A percentile compares a stretch with the other conserved stretches of the same genome.
Evolutionary conservation across 2,329 filamentous ascomycete genomes (phyloP).

Genomic region (Septoria petroselini): DNA sequence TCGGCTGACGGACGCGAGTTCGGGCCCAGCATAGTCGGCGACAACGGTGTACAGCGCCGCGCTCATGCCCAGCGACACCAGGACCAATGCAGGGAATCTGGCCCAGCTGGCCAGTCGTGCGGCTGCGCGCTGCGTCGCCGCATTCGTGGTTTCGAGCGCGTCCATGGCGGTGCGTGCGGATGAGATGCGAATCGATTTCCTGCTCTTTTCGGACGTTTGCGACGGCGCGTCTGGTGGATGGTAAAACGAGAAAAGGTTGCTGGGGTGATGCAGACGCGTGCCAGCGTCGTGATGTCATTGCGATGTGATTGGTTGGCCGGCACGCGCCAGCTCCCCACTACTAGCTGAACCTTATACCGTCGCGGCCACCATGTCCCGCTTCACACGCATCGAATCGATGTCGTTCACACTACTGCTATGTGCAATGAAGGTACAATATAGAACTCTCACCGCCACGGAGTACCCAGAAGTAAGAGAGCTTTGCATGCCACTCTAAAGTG

Average conservation of each 20-base stretch:
- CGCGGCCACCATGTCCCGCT: too few relatives aligned
- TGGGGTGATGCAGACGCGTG: too few relatives aligned
- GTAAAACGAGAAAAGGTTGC: slow-evolving; percentile 44
- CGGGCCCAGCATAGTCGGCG: slow-evolving; percentile 58
- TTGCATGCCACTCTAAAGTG: too few relatives aligned
- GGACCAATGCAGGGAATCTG: slow-evolving; percentile 46
- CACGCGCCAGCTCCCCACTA: too few relatives aligned
- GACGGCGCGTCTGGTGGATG: not conserved
- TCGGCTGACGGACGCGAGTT: slow-evolving; percentile 66
- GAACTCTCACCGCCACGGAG: too few relatives aligned
- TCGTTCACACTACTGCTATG: too few relatives aligned
- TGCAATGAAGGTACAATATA: too few relatives aligned
- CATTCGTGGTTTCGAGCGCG: slow-evolving; percentile 13
- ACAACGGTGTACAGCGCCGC: slow-evolving; percentile 62
- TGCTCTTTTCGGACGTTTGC: not conserved
- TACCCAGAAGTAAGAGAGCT: too few relatives aligned
- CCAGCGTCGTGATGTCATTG: too few relatives aligned
- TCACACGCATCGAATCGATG: too few relatives aligned
- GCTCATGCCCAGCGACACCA: slow-evolving; percentile 60
- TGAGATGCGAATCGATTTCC: not conserved
- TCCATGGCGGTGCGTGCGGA: slow-evolving; percentile 15
- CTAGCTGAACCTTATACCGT: too few relatives aligned
- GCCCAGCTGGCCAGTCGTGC: slow-evolving; percentile 37
- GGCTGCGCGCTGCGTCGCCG: slow-evolving; percentile 7
- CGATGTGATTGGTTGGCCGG: too few relatives aligned